A percentile compares a stretch with the other conserved stretches of the same genome.
Evolutionary conservation across 2,329 filamentous ascomycete genomes (phyloP).

Genomic region (Pseudogymnoascus sp.): DNA sequence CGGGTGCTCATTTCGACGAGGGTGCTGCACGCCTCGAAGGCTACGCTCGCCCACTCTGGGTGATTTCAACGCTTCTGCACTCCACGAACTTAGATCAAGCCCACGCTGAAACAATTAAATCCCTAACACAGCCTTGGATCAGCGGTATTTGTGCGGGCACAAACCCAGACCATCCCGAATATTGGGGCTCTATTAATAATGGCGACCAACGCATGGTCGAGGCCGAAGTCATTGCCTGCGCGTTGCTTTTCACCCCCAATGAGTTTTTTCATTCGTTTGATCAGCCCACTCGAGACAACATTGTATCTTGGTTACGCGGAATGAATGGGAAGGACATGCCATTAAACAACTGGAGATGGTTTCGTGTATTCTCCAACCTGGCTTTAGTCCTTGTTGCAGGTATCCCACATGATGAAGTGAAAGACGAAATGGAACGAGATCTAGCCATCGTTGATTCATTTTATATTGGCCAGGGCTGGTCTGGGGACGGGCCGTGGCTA

Average conservation of each 20-base stretch:
- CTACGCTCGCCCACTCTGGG: slow-evolving; percentile 15
- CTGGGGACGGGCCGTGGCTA: slow-evolving; percentile 39
- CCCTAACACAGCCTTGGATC: slow-evolving; percentile 5
- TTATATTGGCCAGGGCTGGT: slow-evolving; percentile 40
- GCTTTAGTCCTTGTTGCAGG: slow-evolving; percentile 37
- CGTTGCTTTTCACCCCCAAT: slow-evolving; percentile 37
- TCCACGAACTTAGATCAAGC: neutral
- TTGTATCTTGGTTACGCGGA: slow-evolving; percentile 35
- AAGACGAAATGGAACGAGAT: slow-evolving; percentile 34
- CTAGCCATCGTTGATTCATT: slow-evolving; percentile 39
- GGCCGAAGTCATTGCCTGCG: slow-evolving; percentile 43
- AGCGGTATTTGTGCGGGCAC: slow-evolving; percentile 21
- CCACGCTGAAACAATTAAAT: neutral
- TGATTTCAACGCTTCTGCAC: slow-evolving; percentile 9
- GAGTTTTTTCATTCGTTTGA: slow-evolving; percentile 29
- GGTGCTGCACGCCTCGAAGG: slow-evolving; percentile 15
- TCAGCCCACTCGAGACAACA: slow-evolving; percentile 28
- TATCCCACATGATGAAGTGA: slow-evolving; percentile 28
- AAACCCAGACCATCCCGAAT: slow-evolving; percentile 31
- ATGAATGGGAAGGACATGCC: slow-evolving; percentile 41
- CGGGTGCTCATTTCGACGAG: slow-evolving; percentile 15
- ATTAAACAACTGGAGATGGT: slow-evolving; percentile 45
- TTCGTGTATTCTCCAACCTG: slow-evolving; percentile 42
- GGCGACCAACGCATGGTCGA: slow-evolving; percentile 48
- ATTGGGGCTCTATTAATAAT: slow-evolving; percentile 41